Base-by-base conservation (phyloP, 257 asterid genomes). In the Salvia hispanica region DNA sequence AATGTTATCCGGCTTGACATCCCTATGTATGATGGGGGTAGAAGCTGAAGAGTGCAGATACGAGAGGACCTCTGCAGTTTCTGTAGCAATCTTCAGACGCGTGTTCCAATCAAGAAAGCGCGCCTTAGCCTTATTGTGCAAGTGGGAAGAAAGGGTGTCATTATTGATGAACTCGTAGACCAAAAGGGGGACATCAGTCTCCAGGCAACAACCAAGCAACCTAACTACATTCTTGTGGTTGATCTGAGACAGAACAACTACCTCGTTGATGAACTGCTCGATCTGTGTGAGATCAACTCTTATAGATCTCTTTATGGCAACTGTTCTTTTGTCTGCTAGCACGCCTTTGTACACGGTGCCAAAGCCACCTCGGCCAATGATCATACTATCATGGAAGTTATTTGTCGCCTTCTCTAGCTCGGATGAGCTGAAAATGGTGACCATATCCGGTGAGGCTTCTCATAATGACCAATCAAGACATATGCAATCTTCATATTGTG, bases 181-280 rank as follows among this genome's bases (percentile, higher is more conserved):
- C 6, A 82, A 40, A 4, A 74, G 40, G 3, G 86, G 78, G 7
- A 62, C 82, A 15, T 76, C 69, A 13, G 80, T 78, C 52, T 81
- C 78, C 28, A 80, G 18, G 36, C 78, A 77, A 18, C 85, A 74
- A 18, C 21, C 21, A 18, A 18, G 21, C 21, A 18, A 18, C 21
- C 21, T 18, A 18, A 18, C 21, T 18, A 18, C 21, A 18, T 18
- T 18, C 21, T 18, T 18, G 21, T 18, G 21, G 21, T 18, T 18
- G 21, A 18, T 51, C 52, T 73, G 77, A 33, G 86, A 75, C 14
- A 81, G 75, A 5, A 81, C 46, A 50, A 72, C 42, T n/a, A 78
- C 74, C 72, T 78, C 83, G 15, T 81, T 79, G 25, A 79, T 72
- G 70, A 82, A 82, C 37, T 82, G 87, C 47, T 82, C 82, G 1